phyloP scores from a whole-genome alignment of 768 basidiomycete genomes.

The Gloeostereum incarnatum region DNA sequence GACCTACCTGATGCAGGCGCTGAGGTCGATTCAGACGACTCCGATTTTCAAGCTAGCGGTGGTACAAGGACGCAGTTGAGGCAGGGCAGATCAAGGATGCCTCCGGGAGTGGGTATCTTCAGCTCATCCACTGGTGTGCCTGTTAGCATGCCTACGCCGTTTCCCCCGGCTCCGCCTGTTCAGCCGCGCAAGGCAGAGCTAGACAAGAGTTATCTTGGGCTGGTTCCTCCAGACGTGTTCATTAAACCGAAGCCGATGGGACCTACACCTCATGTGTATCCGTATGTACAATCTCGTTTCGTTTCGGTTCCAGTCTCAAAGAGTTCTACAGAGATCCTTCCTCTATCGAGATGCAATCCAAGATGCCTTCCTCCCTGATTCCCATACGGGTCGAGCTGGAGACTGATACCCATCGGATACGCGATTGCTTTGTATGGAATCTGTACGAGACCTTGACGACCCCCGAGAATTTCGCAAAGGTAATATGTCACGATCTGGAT shows the following conservation, averaged over 20 bases:
- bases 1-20: constrained; percentile 77
- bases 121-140: constrained; percentile 38
- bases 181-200: constrained; percentile 49
- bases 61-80: constrained; percentile 51
- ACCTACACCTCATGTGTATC: constrained; percentile 62
- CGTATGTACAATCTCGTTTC: constrained; percentile 40
- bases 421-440: constrained; percentile 97
- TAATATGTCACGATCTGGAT: constrained; percentile 85
- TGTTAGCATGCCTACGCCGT: constrained; percentile 29
- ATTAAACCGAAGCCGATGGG: constrained; percentile 51
- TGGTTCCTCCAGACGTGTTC: constrained; percentile 72
- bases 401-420: constrained; percentile 82
- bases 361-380: constrained; percentile 46
- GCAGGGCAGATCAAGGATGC: constrained; percentile 31
- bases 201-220: constrained; percentile 86
- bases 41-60: constrained; percentile 64
- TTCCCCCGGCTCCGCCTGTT: constrained; percentile 21
- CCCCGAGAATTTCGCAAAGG: constrained; percentile 76
- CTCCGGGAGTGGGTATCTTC: constrained; percentile 45
- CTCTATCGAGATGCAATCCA: constrained; percentile 53
- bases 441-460: constrained; percentile 79
- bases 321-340: constrained; percentile 41
- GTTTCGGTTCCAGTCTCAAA: constrained; percentile 2
- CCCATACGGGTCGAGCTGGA: constrained; percentile 96
- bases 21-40: constrained; percentile 69